Evolutionary conservation across 2,329 filamentous ascomycete genomes (phyloP), one percentile per base, ranked within the genome.

Genomic region (Venturia oleaginea): DNA sequence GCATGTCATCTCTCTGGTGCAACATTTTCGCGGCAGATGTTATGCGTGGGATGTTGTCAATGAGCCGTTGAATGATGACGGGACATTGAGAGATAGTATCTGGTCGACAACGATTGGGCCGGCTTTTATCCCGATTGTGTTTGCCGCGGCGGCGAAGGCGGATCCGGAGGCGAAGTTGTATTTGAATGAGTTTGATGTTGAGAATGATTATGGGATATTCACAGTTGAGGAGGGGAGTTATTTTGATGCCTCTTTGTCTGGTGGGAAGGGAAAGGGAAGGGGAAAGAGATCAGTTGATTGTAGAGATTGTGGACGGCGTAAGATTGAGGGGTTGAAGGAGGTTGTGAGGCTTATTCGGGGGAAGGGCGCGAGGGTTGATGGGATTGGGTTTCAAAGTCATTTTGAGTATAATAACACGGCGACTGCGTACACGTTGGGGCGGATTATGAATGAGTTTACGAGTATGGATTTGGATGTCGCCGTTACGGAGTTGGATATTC

Each of bases 401-500:
- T 76, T 85, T 57, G 75, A 74, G 62, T 74, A 76, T 15, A 79
- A 78, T 51, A 73, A 75, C 13, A 73, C 72, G 13, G 59, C 62
- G 55, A 22, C 42, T 42, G 76, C 80, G 66, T 73, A 68, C 64
- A 75, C 73, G 34, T 75, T 79, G 22, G 76, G 77, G 10, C 72
- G 72, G 15, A 79, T 81, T 27, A 77, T 87, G 67, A 76, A 80
- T 67, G 75, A 77, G 0, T 82, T 85, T 61, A 81, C 80, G 2
- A 70, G 70, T n/a, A 73, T 82, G 27, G 79, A 78, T 22, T 77
- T 82, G 24, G 84, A 88, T 67, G 78, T 87, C 34, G 84, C 84
- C 10, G 78, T 86, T 64, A 87, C 85, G 2, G 85, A 88, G 75
- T 78, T 88, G 22, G 87, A 90, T 69, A 87, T 89, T 68, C 69